A percentile compares a stretch with the other conserved stretches of the same genome.
phyloP scores from a whole-genome alignment of 2,329 filamentous ascomycete genomes.

The Cladophialophora chaetospira region DNA sequence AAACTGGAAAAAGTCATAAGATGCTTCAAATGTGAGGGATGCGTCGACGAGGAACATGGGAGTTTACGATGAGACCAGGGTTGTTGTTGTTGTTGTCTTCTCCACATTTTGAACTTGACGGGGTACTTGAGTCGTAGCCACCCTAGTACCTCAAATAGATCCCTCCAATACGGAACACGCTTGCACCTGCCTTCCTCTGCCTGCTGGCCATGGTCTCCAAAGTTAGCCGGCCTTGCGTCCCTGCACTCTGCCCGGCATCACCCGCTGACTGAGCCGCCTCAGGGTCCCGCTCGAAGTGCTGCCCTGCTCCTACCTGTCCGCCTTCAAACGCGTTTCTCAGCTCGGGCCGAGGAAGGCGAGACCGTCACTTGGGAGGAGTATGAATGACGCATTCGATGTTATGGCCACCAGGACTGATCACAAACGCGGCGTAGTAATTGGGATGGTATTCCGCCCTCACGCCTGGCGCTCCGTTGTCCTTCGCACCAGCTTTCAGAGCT shows the following conservation, averaged over 20 bases:
- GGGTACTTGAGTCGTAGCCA: no score
- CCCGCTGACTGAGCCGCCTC: no score
- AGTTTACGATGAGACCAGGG: no score
- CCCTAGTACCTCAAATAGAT: conserved; percentile 16
- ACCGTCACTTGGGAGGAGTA: conserved; percentile 25
- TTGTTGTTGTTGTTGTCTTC: no score
- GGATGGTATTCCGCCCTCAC: conserved; percentile 47
- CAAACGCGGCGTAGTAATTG: conserved; percentile 55
- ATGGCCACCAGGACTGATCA: conserved; percentile 55
- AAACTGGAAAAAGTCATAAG: no score
- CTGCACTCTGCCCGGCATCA: no score
- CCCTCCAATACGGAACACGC: conserved; percentile 1
- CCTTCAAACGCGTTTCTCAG: no score
- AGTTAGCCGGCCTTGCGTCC: not conserved
- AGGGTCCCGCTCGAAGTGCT: no score
- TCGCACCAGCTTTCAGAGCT: conserved; percentile 48
- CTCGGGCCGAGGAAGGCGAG: not conserved
- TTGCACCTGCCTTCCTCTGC: not conserved
- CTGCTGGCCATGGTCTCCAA: conserved; percentile 1
- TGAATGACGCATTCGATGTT: conserved; percentile 54
- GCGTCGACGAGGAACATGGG: no score
- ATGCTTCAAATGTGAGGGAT: no score
- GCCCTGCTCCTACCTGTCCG: no score
- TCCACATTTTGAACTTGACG: no score
- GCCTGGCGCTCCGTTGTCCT: conserved; percentile 54